These are phyloP conservation scores for Mycena haematopus DNA, from an alignment of 768 basidiomycete species.

Conservation along the genomic window DNA sequence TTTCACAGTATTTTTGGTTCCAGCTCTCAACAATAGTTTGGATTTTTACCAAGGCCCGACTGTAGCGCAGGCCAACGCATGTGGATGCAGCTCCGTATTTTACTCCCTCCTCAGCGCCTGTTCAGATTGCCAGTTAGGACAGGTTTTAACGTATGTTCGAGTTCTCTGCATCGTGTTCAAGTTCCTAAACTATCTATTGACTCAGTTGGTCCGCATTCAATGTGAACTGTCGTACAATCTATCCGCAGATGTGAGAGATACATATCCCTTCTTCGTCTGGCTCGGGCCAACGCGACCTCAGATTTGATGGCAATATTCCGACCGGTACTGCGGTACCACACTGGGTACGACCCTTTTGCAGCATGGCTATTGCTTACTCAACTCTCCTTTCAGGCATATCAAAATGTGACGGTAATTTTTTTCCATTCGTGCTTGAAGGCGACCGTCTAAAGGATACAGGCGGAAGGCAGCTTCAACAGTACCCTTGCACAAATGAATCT, in stretches of 20 bases:
- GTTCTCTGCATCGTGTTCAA: neutral
- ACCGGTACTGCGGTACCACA: constrained; percentile 49
- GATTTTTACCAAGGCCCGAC: constrained; percentile 48
- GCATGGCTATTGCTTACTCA: neutral
- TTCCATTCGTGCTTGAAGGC: neutral
- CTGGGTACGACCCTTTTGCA: constrained; percentile 31
- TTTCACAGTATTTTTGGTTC: constrained; percentile 43
- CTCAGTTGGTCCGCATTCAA: constrained; percentile 56
- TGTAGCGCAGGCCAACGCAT: constrained; percentile 42
- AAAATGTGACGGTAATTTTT: constrained; percentile 45
- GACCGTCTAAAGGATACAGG: constrained; percentile 29
- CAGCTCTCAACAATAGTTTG: constrained; percentile 35
- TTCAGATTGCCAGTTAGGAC: constrained; percentile 50
- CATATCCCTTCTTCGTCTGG: neutral
- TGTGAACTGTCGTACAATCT: constrained; percentile 52
- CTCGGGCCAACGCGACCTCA: constrained; percentile 31
- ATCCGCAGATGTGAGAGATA: constrained; percentile 39
- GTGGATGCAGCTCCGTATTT: constrained; percentile 58
- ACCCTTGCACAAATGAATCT: constrained; percentile 37
- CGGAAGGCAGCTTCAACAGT: constrained; percentile 39
- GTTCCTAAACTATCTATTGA: neutral
- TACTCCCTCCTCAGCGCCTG: constrained; percentile 63
- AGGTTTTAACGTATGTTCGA: constrained; percentile 40
- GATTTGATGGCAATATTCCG: constrained; percentile 48
- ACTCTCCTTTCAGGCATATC: constrained; percentile 45